phyloP scores from a whole-genome alignment of 805 yeast genomes.

The Wickerhamiella dianesei region DNA sequence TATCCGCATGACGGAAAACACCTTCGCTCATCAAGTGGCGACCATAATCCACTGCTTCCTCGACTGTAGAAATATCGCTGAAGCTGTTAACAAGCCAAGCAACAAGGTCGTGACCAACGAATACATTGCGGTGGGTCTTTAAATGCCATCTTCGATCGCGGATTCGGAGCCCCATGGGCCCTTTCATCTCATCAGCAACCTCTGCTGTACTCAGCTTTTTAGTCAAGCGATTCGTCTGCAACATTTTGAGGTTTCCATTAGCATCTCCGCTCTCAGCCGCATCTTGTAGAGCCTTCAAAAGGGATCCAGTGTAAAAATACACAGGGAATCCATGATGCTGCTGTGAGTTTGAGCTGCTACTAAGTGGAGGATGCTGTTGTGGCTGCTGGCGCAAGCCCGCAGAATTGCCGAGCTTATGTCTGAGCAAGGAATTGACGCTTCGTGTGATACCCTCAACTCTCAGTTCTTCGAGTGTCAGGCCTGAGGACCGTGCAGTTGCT shows the following conservation, averaged over 20 bases:
- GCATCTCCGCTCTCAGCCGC: conserved; percentile 23
- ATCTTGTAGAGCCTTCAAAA: conserved; percentile 50
- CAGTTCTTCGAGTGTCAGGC: conserved; percentile 67
- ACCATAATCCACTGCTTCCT: conserved; percentile 73
- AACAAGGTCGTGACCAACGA: conserved; percentile 74
- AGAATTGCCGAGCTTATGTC: conserved; percentile 13
- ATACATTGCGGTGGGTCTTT: conserved; percentile 60
- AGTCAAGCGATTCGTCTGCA: conserved; percentile 15
- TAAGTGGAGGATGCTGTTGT: not conserved
- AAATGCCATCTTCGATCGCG: conserved; percentile 87
- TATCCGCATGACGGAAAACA: conserved; percentile 67
- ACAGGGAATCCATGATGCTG: conserved; percentile 10
- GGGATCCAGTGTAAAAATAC: conserved; percentile 73
- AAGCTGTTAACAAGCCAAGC: conserved; percentile 72
- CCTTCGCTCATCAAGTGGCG: conserved; percentile 60
- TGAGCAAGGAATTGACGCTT: conserved; percentile 12
- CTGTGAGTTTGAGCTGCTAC: not conserved
- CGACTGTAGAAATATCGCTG: conserved; percentile 66
- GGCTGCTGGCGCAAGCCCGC: conserved; percentile 2
- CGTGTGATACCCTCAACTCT: conserved; percentile 66
- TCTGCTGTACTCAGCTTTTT: conserved; percentile 33
- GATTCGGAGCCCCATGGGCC: conserved; percentile 45
- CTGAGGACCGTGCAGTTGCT: not conserved
- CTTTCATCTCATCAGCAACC: conserved; percentile 54
- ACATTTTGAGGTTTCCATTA: conserved; percentile 24